These are phyloP conservation scores for Pseudotulostoma volvatum DNA, from an alignment of 495 filamentous ascomycete genomes.

Conservation along the genomic window DNA sequence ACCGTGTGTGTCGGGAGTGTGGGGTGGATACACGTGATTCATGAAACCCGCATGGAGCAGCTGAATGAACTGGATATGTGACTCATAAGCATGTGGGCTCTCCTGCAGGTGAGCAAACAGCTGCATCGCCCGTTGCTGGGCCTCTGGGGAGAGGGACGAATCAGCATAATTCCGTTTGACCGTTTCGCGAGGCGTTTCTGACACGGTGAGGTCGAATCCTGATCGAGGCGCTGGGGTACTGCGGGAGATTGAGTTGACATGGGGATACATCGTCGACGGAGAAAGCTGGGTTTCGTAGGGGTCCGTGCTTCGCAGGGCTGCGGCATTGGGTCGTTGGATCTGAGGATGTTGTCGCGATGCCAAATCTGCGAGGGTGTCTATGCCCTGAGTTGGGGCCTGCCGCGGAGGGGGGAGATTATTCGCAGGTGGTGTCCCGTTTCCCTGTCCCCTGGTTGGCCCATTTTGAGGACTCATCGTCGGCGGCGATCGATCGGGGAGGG, in stretches of 20 bases:
- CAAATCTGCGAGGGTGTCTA: constrained; percentile 50
- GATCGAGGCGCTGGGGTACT: constrained; percentile 36
- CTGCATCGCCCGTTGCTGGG: constrained; percentile 36
- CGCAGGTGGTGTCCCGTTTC: constrained; percentile 21
- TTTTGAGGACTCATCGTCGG: constrained; percentile 8
- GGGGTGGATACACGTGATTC: constrained; percentile 34
- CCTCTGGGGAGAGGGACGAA: constrained; percentile 35
- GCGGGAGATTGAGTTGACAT: constrained; percentile 34
- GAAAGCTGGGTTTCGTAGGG: constrained; percentile 34
- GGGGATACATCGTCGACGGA: constrained; percentile 29
- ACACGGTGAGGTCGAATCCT: constrained; percentile 41
- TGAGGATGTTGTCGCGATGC: constrained; percentile 53
- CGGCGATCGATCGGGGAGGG: constrained; percentile 20
- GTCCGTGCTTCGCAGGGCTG: constrained; percentile 31
- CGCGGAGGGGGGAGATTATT: constrained; percentile 20
- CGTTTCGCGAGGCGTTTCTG: constrained; percentile 31
- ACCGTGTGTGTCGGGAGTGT: constrained; percentile 28
- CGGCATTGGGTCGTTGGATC: constrained; percentile 29
- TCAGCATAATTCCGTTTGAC: constrained; percentile 32
- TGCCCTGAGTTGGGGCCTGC: constrained; percentile 40
- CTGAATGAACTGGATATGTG: constrained; percentile 46
- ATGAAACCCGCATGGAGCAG: constrained; percentile 48
- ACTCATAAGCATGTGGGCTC: constrained; percentile 48
- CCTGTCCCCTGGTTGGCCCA: constrained; percentile 14
- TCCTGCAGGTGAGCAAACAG: constrained; percentile 38